Conservation (phyloP, 2,329 filamentous ascomycete genomes). For the Talaromyces sp. region DNA sequence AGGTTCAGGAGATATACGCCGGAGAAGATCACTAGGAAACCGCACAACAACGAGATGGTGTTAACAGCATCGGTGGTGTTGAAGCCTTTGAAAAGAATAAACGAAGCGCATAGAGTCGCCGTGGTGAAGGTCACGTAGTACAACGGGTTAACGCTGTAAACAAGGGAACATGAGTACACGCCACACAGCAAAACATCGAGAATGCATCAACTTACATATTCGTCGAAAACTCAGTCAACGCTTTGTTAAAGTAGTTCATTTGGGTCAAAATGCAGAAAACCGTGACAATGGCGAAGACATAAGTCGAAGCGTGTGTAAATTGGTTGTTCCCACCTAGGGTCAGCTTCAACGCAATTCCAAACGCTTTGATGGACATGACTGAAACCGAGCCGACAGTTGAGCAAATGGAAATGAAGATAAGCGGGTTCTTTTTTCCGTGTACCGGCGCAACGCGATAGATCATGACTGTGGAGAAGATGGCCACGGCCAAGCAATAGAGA, state of each 20-base stretch:
- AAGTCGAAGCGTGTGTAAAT: constrained; percentile 90
- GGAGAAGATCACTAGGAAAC: constrained; percentile 91
- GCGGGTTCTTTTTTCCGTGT: constrained; percentile 90
- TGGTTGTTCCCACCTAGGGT: constrained; percentile 92
- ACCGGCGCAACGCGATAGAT: constrained; percentile 89
- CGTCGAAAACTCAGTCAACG: constrained; percentile 90
- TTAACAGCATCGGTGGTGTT: constrained; percentile 90
- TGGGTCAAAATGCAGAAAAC: constrained; percentile 92
- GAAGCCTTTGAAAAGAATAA: constrained; percentile 93
- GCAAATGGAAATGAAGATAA: constrained; percentile 96
- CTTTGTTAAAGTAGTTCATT: constrained; percentile 99
- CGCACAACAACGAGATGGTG: constrained; percentile 85
- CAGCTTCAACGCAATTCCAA: constrained; percentile 94
- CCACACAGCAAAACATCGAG: neutral
- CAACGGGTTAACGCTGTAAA: constrained; percentile 76
- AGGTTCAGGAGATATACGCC: constrained; percentile 95
- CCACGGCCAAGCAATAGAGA: constrained; percentile 74
- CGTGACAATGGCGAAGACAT: constrained; percentile 93
- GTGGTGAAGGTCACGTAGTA: constrained; percentile 99
- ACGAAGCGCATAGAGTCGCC: constrained; percentile 86
- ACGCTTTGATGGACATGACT: constrained; percentile 98
- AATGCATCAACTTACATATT: constrained; percentile 68
- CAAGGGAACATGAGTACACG: constrained; percentile 21
- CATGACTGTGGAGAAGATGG: constrained; percentile 84
- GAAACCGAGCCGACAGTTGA: constrained; percentile 95